Base-by-base conservation (phyloP, 129 eudicot species). In the Artemisia argyi region DNA sequence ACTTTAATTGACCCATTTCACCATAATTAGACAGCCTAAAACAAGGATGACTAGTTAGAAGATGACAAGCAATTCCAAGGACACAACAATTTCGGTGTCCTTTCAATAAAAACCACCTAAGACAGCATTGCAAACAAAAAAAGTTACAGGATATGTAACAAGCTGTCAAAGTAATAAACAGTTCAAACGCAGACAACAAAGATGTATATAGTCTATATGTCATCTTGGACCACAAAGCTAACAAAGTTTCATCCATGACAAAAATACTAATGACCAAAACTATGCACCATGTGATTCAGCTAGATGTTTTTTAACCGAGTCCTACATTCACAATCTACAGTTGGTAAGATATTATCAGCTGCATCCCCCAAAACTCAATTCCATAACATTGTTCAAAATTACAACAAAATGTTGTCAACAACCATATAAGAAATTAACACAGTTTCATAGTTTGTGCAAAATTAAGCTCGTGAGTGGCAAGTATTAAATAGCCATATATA, bases 371-470 rank as follows among this genome's bases (percentile, higher is more conserved):
- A 16, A 16, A n/a, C 11, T 30, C 15, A 52, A 61, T 54, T 53
- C 55, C 19, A 71, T 35, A 13, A 42, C 65, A 12, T 58, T 71
- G 55, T 39, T 71, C 44, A 71, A n/a, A 28, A 54, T 35, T 66
- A 13, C 54, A 19, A 19, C 55, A 39, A 14, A 20, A 12, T 53
- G 10, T 1, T 57, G 66, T 9, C 15, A 46, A 56, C 17, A 15
- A 42, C 44, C 19, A 54, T 57, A 50, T 54, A 54, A 30, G 6
- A 54, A 32, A 1, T 35, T 16, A 20, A 13, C 63, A 69, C 17
- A 9, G 5, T 3, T 15, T 11, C 65, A 54, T 54, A 10, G 56
- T 32, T 52, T 3, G 22, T 71, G n/a, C 44, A 58, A 9, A 11
- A 18, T 72, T 46, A 44, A 20, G 55, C 57, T 19, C 35, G 2